Conservation (phyloP, 2,329 filamentous ascomycete species). For the Botrytis pseudocinerea region DNA sequence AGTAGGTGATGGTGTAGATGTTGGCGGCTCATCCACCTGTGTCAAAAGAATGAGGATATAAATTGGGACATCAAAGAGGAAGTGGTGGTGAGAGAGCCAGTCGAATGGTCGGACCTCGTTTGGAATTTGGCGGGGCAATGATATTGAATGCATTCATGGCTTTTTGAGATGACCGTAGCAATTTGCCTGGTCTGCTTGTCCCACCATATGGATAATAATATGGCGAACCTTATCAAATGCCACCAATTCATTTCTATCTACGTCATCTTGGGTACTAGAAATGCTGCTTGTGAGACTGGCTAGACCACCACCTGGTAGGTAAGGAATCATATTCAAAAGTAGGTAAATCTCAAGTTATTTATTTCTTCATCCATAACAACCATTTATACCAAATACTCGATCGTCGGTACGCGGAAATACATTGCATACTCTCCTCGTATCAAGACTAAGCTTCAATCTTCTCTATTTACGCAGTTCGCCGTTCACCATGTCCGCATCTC, state of each 20-base stretch:
- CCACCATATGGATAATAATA: neutral
- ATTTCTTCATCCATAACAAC: neutral
- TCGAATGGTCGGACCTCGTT: neutral
- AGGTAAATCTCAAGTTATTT: neutral
- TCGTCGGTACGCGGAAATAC: neutral
- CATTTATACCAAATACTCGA: neutral
- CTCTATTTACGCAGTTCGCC: constrained; percentile 20
- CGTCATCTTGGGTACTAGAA: constrained; percentile 10
- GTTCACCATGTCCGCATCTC: constrained; percentile 37
- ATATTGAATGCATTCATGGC: constrained; percentile 18
- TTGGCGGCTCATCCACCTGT: neutral
- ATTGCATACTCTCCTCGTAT: neutral
- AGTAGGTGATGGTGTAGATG: neutral
- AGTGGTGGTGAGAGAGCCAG: neutral
- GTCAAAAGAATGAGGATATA: neutral
- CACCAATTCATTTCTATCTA: neutral
- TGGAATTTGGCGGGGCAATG: constrained; percentile 8
- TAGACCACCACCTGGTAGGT: neutral
- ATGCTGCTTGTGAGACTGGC: neutral
- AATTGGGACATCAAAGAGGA: neutral
- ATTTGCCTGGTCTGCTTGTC: neutral
- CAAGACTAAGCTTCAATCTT: neutral
- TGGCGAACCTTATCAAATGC: neutral
- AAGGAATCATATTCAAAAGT: neutral
- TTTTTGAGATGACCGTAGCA: constrained; percentile 5